Evolutionary conservation across 305 asterid species (phyloP).

Genomic region (Coffea humblotiana): DNA sequence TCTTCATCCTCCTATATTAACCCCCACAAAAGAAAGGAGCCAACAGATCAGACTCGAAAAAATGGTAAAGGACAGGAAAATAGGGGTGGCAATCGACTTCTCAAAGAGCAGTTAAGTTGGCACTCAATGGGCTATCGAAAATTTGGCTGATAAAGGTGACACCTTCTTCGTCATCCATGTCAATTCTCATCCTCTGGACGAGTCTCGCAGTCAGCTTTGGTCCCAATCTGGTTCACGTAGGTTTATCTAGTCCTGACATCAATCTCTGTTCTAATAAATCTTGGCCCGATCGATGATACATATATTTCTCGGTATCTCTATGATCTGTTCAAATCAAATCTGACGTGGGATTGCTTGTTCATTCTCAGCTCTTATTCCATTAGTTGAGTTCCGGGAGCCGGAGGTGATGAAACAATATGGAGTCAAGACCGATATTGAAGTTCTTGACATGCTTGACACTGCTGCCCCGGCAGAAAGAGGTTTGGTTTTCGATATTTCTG

Average conservation of each 20-base stretch:
- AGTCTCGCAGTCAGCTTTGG: slow-evolving; percentile 60
- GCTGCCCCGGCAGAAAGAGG: slow-evolving; percentile 81
- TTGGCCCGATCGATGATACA: background rate
- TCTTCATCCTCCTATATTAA: background rate
- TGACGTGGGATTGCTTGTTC: background rate
- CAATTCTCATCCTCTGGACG: slow-evolving; percentile 43
- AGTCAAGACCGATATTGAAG: slow-evolving; percentile 56
- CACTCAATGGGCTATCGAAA: slow-evolving; percentile 84
- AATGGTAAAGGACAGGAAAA: slow-evolving; percentile 52
- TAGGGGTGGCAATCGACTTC: slow-evolving; percentile 74
- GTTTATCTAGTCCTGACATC: slow-evolving; percentile 12
- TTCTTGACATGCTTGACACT: slow-evolving; percentile 84
- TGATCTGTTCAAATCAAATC: background rate
- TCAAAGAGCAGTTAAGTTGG: slow-evolving; percentile 84
- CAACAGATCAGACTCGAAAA: background rate
- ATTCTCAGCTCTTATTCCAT: slow-evolving; percentile 62
- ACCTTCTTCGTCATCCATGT: slow-evolving; percentile 60
- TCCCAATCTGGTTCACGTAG: slow-evolving; percentile 77
- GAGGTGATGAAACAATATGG: slow-evolving; percentile 69
- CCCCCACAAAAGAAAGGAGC: too few relatives aligned
- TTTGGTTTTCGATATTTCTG: slow-evolving; percentile 34
- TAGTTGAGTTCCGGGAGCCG: slow-evolving; percentile 80
- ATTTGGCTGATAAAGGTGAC: slow-evolving; percentile 82
- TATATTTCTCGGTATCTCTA: background rate
- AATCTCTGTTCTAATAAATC: background rate